Evolutionary conservation across 306 rosid genomes (phyloP).

Genomic region (Casuarina glauca): DNA sequence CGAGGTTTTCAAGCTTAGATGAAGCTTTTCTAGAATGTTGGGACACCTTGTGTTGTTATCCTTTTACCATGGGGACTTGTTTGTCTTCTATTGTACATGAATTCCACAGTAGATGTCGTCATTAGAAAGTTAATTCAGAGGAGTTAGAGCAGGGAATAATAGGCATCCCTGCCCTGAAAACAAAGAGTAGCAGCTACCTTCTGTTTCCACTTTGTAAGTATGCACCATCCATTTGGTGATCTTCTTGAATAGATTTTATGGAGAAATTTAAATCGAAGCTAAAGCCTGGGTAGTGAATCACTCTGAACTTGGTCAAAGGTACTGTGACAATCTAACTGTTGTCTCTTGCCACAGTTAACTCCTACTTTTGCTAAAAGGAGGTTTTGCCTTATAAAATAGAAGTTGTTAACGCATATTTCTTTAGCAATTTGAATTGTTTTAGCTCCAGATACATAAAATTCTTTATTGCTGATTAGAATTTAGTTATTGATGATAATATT

Average conservation of each 20-base stretch:
- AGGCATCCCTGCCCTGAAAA: constrained; percentile 4
- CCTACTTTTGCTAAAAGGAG: not conserved
- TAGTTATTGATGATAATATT: not conserved
- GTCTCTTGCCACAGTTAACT: not conserved
- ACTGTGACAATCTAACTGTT: not conserved
- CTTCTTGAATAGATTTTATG: not conserved
- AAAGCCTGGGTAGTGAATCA: not conserved
- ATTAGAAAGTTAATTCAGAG: not conserved
- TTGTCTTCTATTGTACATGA: too few relatives aligned
- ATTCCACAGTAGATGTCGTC: too few relatives aligned
- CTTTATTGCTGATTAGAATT: not conserved
- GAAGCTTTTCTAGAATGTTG: too few relatives aligned
- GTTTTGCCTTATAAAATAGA: not conserved
- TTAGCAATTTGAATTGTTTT: not conserved
- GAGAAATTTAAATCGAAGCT: not conserved
- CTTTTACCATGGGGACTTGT: too few relatives aligned
- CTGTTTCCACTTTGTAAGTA: not conserved
- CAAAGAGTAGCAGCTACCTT: not conserved
- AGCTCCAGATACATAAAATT: not conserved
- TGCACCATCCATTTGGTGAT: not conserved
- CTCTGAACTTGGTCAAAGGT: not conserved
- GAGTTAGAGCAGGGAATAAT: constrained; percentile 11
- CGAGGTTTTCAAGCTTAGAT: too few relatives aligned
- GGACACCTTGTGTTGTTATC: too few relatives aligned
- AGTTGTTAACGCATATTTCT: not conserved